Evolutionary conservation across 108 stramenopile genomes (phyloP), one percentile per base, ranked within the genome.

Genomic region (Seminavis robusta): DNA sequence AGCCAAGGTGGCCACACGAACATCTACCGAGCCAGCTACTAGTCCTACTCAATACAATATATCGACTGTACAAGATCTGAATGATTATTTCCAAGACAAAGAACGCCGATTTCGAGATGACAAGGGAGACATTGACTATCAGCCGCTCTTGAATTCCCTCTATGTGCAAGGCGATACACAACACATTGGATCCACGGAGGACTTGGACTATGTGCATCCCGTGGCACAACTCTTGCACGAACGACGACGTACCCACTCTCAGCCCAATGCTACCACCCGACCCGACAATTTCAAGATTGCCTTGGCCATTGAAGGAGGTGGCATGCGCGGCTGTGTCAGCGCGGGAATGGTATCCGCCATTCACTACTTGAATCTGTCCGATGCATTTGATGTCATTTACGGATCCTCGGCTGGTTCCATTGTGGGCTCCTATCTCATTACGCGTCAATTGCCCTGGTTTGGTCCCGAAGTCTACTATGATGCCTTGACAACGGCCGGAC

Each of bases 381-480:
- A 95, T 61, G 52, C 78, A 9, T 48, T 96, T 30, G 95, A 96
- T 70, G 88, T 88, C n/a, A 90, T 97, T 0, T 97, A 97, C 64
- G 96, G 96, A 9, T 81, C 81, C 6, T 84, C 81, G 24, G 96
- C 96, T 0, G 96, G 96, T 7, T 79, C 86, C 28, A 69, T 97
- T 6, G 81, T 95, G 33, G 88, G 81, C 4, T 87, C 92, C 0
- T 96, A 94, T 65, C 92, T 96, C 58, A 76, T 88, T 33, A 88
- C 81, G 6, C 57, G 70, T 3, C 94, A 97, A 63, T 57, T 95
- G 45, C 94, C 88, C 2, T 88, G 87, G 79, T 77, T 92, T 47
- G 97, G 97, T 5, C 95, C 93, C n/a, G 94, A 95, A 60, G 69
- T 98, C 16, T 96, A 96, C 53, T 98, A 98, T 68, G 95, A 98